phyloP scores from a whole-genome alignment of 495 filamentous ascomycete species.

The Trichoderma virens region DNA sequence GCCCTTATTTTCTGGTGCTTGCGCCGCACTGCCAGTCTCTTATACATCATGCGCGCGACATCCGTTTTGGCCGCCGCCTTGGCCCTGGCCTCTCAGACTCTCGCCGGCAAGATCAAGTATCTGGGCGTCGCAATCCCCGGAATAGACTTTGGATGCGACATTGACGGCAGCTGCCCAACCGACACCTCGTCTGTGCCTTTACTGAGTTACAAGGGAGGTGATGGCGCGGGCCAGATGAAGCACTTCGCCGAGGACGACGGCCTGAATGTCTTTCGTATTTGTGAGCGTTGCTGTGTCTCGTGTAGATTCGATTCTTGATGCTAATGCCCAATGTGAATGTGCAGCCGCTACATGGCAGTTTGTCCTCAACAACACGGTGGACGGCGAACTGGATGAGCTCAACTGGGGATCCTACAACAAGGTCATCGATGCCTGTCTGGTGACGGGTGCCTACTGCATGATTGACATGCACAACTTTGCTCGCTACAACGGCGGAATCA shows the following conservation, averaged over 20 bases:
- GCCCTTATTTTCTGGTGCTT: background rate
- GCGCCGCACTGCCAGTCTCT: background rate
- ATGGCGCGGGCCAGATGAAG: slow-evolving; percentile 42
- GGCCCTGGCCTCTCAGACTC: background rate
- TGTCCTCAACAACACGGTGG: slow-evolving; percentile 38
- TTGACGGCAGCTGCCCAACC: slow-evolving; percentile 31
- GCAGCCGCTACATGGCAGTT: slow-evolving; percentile 47
- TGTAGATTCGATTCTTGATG: background rate
- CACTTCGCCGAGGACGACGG: slow-evolving; percentile 42
- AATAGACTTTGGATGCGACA: slow-evolving; percentile 45
- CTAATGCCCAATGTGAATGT: background rate
- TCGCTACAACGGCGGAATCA: slow-evolving; percentile 50
- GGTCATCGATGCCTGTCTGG: slow-evolving; percentile 51
- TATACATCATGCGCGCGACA: background rate
- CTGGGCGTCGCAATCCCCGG: slow-evolving; percentile 37
- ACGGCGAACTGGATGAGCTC: slow-evolving; percentile 31
- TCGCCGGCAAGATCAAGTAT: background rate
- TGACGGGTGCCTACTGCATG: slow-evolving; percentile 48
- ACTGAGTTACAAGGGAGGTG: slow-evolving; percentile 23
- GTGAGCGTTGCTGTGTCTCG: slow-evolving; percentile 21
- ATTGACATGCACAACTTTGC: slow-evolving; percentile 49
- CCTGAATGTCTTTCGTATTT: slow-evolving; percentile 47
- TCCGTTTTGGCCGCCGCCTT: background rate
- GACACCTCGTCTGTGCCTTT: slow-evolving; percentile 27
- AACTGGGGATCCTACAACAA: slow-evolving; percentile 49